Evolutionary conservation across 257 asterid genomes (phyloP).

Genomic region (Ligustrum vulgare): DNA sequence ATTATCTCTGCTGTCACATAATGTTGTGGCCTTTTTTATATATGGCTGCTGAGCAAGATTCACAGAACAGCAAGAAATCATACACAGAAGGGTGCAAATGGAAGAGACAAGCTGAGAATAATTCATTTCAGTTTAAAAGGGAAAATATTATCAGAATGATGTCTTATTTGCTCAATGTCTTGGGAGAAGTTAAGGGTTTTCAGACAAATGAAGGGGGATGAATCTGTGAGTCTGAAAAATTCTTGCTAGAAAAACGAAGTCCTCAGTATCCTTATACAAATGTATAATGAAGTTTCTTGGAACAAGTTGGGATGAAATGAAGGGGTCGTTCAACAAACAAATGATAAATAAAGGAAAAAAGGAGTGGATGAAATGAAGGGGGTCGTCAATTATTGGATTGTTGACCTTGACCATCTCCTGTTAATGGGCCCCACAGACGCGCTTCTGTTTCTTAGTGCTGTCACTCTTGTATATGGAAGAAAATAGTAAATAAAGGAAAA

Average conservation of each 20-base stretch:
- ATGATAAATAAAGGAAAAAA: not conserved
- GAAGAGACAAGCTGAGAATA: constrained; percentile 14
- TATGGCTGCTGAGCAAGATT: constrained; percentile 73
- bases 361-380: not conserved
- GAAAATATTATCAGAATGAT: not conserved
- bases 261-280: not conserved
- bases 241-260: not conserved
- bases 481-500: not conserved
- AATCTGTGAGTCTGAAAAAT: not conserved
- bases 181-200: not conserved
- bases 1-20: constrained; percentile 30
- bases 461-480: not conserved
- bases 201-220: not conserved
- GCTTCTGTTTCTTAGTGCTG: not conserved
- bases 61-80: constrained; percentile 31
- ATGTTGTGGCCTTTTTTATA: constrained; percentile 25
- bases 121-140: constrained; percentile 26
- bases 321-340: not conserved
- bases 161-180: not conserved
- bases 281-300: constrained; percentile 16
- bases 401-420: not conserved
- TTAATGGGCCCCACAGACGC: not conserved
- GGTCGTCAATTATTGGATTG: not conserved
- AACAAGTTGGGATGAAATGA: not conserved
- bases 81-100: constrained; percentile 23